Conservation (phyloP, 352 stramenopile species). For the Ochromonadaceae sp. region DNA sequence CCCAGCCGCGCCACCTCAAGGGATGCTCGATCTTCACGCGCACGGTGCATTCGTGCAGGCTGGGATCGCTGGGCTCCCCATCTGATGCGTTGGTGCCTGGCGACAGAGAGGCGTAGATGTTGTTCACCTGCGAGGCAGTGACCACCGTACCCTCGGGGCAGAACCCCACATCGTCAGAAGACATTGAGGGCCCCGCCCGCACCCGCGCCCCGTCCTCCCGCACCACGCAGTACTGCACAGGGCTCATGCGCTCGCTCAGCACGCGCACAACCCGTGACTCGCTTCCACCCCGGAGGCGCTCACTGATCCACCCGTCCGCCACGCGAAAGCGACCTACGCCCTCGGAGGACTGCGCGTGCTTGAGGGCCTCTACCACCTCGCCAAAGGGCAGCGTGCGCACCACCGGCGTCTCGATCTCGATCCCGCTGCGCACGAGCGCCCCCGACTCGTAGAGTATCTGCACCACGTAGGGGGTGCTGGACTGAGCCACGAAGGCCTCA, state of each 20-base stretch:
- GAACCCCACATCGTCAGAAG: neutral
- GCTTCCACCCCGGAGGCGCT: constrained; percentile 25
- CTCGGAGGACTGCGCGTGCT: constrained; percentile 21
- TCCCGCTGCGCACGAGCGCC: constrained; percentile 28
- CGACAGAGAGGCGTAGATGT: too few species aligned
- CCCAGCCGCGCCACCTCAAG: too few species aligned
- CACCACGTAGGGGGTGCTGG: neutral
- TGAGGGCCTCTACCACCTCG: constrained; percentile 22
- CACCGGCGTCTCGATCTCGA: constrained; percentile 32
- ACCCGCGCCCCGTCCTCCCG: constrained; percentile 18
- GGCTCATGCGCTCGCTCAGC: neutral
- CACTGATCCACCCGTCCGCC: constrained; percentile 31
- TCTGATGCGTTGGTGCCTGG: too few species aligned
- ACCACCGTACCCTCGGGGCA: constrained; percentile 26
- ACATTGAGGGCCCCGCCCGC: neutral
- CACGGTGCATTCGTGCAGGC: too few species aligned
- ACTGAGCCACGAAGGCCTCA: neutral
- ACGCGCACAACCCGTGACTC: constrained; percentile 9
- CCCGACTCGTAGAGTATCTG: constrained; percentile 20
- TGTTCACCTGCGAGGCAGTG: too few species aligned
- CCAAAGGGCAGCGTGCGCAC: constrained; percentile 24
- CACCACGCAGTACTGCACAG: constrained; percentile 9
- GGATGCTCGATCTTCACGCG: too few species aligned
- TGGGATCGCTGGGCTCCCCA: too few species aligned
- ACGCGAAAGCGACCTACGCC: constrained; percentile 28